Percentiles rank a stretch among this genome's conserved stretches.
Evolutionary conservation across 1,284 basidiomycete genomes (phyloP).

Genomic region (Fomitopsis pinicola): DNA sequence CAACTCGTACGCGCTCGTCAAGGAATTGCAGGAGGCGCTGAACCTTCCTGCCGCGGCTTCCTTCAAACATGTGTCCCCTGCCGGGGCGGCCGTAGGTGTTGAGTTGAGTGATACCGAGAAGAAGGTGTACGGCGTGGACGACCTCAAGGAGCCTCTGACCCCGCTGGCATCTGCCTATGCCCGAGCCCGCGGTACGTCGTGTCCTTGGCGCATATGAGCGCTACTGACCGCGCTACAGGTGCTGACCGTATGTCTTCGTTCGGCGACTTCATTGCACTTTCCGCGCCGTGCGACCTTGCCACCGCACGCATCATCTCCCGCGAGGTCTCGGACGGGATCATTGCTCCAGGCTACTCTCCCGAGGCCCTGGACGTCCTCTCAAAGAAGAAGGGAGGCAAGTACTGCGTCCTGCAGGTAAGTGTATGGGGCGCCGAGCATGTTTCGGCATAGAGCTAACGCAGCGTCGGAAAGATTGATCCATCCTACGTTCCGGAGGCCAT

Average conservation of each 20-base stretch:
- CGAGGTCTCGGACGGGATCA: slow-evolving; percentile 97
- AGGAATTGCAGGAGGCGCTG: slow-evolving; percentile 86
- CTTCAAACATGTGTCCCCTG: slow-evolving; percentile 99
- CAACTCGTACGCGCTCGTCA: slow-evolving; percentile 96
- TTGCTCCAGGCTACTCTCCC: slow-evolving; percentile 88
- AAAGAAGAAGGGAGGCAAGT: slow-evolving; percentile 99
- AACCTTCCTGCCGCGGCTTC: slow-evolving; percentile 93
- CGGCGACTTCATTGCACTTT: slow-evolving; percentile 97
- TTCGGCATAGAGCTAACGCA: background rate
- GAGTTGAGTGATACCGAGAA: slow-evolving; percentile 85
- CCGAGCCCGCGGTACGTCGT: slow-evolving; percentile 79
- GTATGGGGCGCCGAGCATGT: background rate
- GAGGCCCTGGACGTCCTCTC: slow-evolving; percentile 89
- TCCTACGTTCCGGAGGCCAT: slow-evolving; percentile 69
- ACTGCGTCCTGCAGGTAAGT: slow-evolving; percentile 89
- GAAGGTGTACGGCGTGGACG: slow-evolving; percentile 95
- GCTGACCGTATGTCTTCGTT: slow-evolving; percentile 99
- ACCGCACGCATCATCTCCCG: slow-evolving; percentile 96
- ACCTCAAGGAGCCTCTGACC: slow-evolving; percentile 86
- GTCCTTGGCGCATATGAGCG: background rate
- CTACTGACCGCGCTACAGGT: slow-evolving; percentile 38
- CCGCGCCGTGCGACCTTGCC: slow-evolving; percentile 87
- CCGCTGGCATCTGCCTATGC: slow-evolving; percentile 93
- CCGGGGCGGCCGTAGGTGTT: slow-evolving; percentile 91
- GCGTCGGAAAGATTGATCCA: slow-evolving; percentile 70